Base-by-base conservation (phyloP, 768 basidiomycete species). In the Phanerodontia chrysosporium region DNA sequence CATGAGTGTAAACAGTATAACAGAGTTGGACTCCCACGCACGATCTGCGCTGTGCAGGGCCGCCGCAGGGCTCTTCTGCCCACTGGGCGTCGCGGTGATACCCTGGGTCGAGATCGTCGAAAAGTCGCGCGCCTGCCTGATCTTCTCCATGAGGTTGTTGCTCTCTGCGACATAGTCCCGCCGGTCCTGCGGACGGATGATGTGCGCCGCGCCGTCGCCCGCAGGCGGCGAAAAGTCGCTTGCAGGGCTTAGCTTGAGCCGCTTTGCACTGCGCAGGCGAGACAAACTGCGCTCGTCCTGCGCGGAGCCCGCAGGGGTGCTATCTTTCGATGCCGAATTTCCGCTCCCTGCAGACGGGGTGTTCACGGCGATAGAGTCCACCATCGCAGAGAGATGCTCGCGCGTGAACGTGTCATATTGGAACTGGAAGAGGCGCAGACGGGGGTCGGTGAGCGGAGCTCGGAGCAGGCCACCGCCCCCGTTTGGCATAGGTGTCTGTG, bases 341-440 rank as follows among this genome's bases (percentile, higher is more conserved):
- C 76, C 78, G 54, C 80, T 81, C 24, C 76, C 75, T 9, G 71
- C 83, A 28, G 89, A 87, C 0, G 84, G 83, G 0, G 86, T 48
- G 62, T 89, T 86, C 42, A 89, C 76, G n/a, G 92, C 94, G 60
- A 98, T 95, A 2, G 93, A 92, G 64, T 97, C 95, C 1, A 96
- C 94, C 74, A 98, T 83, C 0, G 91, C 93, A 2, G 92, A 93
- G 45, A 98, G 83, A 69, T 97, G 93, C 22, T 96, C 91, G 45
- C 94, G 84, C 1, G 96, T 99, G 68, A 91, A 95, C 0, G 96
- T 98, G 71, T 99, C 96, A 68, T 98, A 98, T 63, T 93, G 87
- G 53, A 95, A 90, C 67, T 94, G 90, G 74, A 98, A 98, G 36
- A 98, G 80, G 13, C 88, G 86, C 12, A 94, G 81, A 28, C 86